A percentile compares a stretch with the other conserved stretches of the same genome.
These are phyloP conservation scores for Epichloe scottii DNA, from an alignment of 2,329 filamentous ascomycete genomes.

Conservation along the genomic window DNA sequence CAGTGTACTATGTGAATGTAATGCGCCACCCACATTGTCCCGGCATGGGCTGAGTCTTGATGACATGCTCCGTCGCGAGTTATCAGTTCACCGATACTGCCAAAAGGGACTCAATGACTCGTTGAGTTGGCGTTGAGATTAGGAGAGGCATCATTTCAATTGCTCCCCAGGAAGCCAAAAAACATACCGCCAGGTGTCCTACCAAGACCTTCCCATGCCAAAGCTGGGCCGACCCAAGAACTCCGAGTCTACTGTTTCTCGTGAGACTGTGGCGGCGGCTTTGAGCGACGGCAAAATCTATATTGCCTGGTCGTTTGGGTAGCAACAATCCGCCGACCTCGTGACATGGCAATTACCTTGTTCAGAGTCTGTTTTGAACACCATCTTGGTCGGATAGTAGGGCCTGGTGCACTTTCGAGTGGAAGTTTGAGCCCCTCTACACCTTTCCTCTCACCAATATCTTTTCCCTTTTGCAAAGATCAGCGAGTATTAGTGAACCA, in stretches of 20 bases:
- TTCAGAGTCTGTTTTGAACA: not conserved
- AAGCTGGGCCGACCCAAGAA: not conserved
- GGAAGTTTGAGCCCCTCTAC: not conserved
- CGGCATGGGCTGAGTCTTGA: not conserved
- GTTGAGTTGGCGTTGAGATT: not conserved
- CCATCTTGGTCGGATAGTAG: not conserved
- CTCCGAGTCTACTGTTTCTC: not conserved
- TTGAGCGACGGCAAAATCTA: slow-evolving; percentile 5
- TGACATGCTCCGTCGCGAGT: not conserved
- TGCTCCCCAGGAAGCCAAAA: not conserved
- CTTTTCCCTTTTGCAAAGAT: not conserved
- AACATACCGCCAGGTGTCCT: not conserved
- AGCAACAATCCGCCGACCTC: not conserved
- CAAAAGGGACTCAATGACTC: slow-evolving; percentile 1
- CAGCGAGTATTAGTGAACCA: not conserved
- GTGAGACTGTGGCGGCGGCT: slow-evolving; percentile 7
- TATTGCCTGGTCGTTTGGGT: slow-evolving; percentile 2
- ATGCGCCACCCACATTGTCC: not conserved
- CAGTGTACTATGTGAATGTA: not conserved
- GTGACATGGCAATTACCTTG: slow-evolving; percentile 1
- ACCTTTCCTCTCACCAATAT: not conserved
- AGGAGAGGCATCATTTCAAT: not conserved
- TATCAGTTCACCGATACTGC: not conserved
- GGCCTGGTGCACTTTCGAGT: not conserved
- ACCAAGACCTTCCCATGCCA: not conserved